These are phyloP conservation scores for Aspergillus sp. DNA, from an alignment of 2,329 filamentous ascomycete genomes.

Conservation along the genomic window DNA sequence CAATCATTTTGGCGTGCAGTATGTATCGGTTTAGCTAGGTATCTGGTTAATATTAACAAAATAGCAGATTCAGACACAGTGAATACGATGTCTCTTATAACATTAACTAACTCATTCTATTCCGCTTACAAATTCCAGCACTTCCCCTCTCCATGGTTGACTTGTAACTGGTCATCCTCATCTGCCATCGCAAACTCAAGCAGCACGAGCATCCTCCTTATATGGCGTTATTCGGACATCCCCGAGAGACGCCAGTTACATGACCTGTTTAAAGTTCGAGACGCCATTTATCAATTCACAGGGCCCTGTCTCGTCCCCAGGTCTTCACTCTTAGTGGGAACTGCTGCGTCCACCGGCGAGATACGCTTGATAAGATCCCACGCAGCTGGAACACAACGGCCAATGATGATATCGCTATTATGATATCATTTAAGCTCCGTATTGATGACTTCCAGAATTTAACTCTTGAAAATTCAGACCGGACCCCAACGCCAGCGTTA, in stretches of 20 bases:
- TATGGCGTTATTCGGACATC: background rate
- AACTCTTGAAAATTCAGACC: background rate
- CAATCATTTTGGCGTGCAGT: constrained; percentile 1
- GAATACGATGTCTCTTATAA: background rate
- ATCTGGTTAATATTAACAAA: background rate
- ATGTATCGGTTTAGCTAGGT: background rate
- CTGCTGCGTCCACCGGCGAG: too few relatives aligned
- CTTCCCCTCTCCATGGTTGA: background rate
- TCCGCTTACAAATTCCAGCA: background rate
- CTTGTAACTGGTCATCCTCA: background rate
- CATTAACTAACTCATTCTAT: background rate
- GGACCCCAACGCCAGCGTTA: background rate
- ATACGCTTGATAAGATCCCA: background rate
- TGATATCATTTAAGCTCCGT: background rate
- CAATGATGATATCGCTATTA: background rate
- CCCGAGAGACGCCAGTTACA: background rate
- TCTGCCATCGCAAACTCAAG: background rate
- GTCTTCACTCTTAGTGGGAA: too few relatives aligned
- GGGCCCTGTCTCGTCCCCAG: background rate
- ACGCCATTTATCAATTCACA: background rate
- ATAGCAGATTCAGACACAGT: background rate
- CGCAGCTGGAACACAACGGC: background rate
- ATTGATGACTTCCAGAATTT: background rate
- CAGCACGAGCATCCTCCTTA: background rate
- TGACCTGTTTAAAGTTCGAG: background rate